These are phyloP conservation scores for Trichoderma asperellum DNA, from an alignment of 2,329 filamentous ascomycete genomes.

Conservation along the genomic window DNA sequence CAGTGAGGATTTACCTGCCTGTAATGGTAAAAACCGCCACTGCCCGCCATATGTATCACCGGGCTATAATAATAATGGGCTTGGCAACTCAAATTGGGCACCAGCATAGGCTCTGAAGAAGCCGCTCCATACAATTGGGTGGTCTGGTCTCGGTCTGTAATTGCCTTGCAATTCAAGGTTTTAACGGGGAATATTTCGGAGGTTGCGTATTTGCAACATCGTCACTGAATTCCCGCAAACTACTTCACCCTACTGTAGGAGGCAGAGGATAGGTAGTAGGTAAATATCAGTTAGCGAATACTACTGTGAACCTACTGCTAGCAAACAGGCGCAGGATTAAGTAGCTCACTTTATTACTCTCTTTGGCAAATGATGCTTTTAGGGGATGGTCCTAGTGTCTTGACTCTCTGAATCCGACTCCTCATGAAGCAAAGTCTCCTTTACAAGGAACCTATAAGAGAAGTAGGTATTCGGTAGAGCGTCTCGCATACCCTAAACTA, in stretches of 20 bases:
- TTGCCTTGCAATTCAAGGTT: not conserved
- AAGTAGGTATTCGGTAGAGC: too few relatives aligned
- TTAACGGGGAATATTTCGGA: not conserved
- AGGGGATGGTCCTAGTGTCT: too few relatives aligned
- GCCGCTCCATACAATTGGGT: not conserved
- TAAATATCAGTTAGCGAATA: not conserved
- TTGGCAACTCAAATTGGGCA: not conserved
- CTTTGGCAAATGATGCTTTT: too few relatives aligned
- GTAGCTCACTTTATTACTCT: not conserved
- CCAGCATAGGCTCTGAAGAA: too few relatives aligned
- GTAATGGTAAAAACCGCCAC: not conserved
- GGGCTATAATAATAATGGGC: not conserved
- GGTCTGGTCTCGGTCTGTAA: not conserved
- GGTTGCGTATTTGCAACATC: not conserved
- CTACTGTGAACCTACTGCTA: not conserved
- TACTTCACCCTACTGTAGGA: not conserved
- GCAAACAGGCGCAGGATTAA: not conserved
- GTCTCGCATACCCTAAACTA: too few relatives aligned
- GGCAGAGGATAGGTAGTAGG: not conserved
- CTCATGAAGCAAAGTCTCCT: too few relatives aligned
- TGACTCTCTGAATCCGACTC: too few relatives aligned
- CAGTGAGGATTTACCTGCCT: not conserved
- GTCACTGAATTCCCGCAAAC: not conserved
- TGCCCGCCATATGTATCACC: not conserved
- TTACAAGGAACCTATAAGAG: too few relatives aligned